Base-by-base conservation (phyloP, 192 early-diverging fungal genomes). In the Coemansia sp. region DNA sequence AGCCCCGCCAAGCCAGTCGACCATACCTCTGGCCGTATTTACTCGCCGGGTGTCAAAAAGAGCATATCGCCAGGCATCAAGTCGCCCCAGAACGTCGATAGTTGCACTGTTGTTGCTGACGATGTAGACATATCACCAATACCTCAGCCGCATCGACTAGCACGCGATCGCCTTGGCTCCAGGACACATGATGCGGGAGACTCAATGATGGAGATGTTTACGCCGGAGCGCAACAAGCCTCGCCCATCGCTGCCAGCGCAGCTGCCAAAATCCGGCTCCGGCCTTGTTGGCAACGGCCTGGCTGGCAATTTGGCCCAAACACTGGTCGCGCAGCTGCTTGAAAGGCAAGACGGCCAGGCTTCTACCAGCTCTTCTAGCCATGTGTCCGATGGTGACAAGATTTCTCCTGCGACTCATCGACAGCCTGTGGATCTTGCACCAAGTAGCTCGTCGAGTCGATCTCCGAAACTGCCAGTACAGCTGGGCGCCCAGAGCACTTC, bases 151-250 rank as follows among this genome's bases (percentile, higher is more conserved):
- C 9, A 10, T 24, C 18, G 18, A 23, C 24, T 13, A 18, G 39
- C n/a, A 5, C 45, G 34, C 34, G 36, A 9, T 21, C 59, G 60
- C 21, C 58, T 46, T 6, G 59, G 46, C 11, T 35, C 57, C 13
- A 57, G 31, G 20, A 26, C 59, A 8, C 65, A 61, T 31, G 77
- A 79, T 40, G 60, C 65, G 5, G 78, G 78, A 14, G 78, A 81
- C 36, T 81, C 78, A 40, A 81, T 81, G 55, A 81, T 81, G 78
- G 78, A 81, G 23, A 68, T 81, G 66, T 76, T 81, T 67, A 76
- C 78, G 9, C 78, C 78, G 0, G 78, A 81, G 65, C 73, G 70
- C 39, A 60, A 67, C 23, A 72, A 62, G 53, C 50, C 31, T 33
- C 33, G 33, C 14, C 36, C 10, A 9, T 9, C 42, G 5, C 21